These are phyloP conservation scores for Liriodendron chinense DNA, from an alignment of 164 flowering plant genomes.

Conservation along the genomic window DNA sequence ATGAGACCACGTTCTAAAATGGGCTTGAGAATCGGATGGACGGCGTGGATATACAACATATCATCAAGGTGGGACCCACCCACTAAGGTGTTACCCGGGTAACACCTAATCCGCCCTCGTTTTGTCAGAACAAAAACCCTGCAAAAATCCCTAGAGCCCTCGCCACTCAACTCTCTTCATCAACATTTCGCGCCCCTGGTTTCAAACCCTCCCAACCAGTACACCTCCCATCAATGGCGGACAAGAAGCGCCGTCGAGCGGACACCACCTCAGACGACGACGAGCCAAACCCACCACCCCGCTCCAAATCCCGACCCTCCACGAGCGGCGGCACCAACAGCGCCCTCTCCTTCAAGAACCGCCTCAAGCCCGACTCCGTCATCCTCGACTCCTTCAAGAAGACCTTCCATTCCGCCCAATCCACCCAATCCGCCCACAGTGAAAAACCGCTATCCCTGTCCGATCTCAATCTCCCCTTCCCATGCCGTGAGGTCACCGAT, in stretches of 20 bases:
- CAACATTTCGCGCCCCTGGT: not conserved
- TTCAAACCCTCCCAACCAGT: not conserved
- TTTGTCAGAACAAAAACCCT: not conserved
- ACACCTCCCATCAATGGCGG: constrained; percentile 2
- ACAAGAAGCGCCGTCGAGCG: constrained; percentile 10
- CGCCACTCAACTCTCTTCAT: not conserved
- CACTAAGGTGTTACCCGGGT: too few species aligned
- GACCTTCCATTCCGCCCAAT: constrained; percentile 18
- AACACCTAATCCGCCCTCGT: too few species aligned
- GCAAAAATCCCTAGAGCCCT: not conserved
- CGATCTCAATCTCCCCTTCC: constrained; percentile 61
- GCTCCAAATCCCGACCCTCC: constrained; percentile 5
- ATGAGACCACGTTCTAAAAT: too few species aligned
- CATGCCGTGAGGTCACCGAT: constrained; percentile 89
- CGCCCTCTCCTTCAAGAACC: constrained; percentile 53
- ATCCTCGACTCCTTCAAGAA: constrained; percentile 44
- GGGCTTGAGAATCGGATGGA: too few species aligned
- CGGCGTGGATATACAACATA: too few species aligned
- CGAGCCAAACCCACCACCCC: not conserved
- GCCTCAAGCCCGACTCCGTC: constrained; percentile 52
- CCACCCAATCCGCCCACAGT: constrained; percentile 26
- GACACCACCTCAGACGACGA: constrained; percentile 4
- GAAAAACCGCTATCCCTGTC: constrained; percentile 56
- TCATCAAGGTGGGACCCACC: too few species aligned
- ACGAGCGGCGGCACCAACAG: not conserved